Evolutionary conservation across 805 yeast genomes (phyloP).

Genomic region (Ogataea glucozyma): DNA sequence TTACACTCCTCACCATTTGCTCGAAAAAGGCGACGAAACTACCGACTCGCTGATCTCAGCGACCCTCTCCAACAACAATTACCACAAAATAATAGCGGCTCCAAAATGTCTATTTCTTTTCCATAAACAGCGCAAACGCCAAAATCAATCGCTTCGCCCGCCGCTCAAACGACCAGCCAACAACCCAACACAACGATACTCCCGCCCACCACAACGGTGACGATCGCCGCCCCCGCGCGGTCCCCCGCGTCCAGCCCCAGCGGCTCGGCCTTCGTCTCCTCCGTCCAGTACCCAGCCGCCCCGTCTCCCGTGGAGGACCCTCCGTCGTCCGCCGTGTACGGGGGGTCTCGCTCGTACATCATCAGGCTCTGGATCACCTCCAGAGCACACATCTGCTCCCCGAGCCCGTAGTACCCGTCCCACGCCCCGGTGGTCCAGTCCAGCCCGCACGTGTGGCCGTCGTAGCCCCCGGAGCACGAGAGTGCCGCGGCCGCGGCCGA

Average conservation of each 20-base stretch:
- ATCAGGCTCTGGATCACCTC: slow-evolving; percentile 51
- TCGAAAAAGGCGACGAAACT: too few species aligned
- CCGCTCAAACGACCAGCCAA: slow-evolving; percentile 29
- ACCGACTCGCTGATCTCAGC: too few species aligned
- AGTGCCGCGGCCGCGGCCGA: slow-evolving; percentile 73
- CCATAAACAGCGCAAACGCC: too few species aligned
- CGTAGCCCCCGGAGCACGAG: slow-evolving; percentile 81
- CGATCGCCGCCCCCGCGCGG: slow-evolving; percentile 68
- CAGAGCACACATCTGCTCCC: slow-evolving; percentile 80
- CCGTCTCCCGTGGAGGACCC: slow-evolving; percentile 60
- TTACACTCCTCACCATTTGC: too few species aligned
- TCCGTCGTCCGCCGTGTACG: slow-evolving; percentile 63
- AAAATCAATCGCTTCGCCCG: slow-evolving; percentile 1
- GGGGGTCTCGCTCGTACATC: slow-evolving; percentile 46
- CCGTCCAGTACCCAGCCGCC: slow-evolving; percentile 60
- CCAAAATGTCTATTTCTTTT: too few species aligned
- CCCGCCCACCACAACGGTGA: slow-evolving; percentile 56
- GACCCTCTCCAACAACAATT: too few species aligned
- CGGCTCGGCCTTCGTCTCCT: slow-evolving; percentile 42
- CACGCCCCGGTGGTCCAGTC: slow-evolving; percentile 63
- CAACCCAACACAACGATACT: slow-evolving; percentile 31
- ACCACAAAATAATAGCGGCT: too few species aligned
- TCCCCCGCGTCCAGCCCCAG: slow-evolving; percentile 45
- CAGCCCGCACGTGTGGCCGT: slow-evolving; percentile 83
- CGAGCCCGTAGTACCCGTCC: slow-evolving; percentile 74